Percentiles rank a stretch among this genome's conserved stretches.
Conservation (phyloP, 2,329 filamentous ascomycete genomes). For the Amesomyces nigricolor region DNA sequence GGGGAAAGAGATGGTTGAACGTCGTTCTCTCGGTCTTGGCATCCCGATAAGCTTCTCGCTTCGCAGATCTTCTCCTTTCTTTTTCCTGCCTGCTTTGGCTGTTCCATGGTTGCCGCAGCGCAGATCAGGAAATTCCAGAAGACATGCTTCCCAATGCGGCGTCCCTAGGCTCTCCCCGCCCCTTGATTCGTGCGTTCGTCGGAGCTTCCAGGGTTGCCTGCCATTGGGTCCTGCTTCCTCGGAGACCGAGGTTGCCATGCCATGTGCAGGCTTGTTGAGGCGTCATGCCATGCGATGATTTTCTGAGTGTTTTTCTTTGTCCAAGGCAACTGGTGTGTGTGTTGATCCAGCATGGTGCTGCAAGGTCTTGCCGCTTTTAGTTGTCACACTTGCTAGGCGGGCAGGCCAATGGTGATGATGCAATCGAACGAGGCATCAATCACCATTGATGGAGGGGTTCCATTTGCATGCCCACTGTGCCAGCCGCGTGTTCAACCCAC, state of each 20-base stretch:
- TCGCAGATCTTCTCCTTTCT: conserved; percentile 7
- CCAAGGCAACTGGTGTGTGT: too few species aligned
- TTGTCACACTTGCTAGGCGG: too few species aligned
- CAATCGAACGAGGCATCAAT: not conserved
- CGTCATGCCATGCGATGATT: too few species aligned
- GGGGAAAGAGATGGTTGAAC: not conserved
- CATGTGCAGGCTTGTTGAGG: not conserved
- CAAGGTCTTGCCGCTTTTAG: too few species aligned
- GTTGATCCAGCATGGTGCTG: not conserved
- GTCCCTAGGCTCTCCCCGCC: not conserved
- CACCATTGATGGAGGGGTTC: not conserved
- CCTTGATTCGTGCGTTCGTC: not conserved
- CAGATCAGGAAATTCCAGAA: conserved; percentile 13
- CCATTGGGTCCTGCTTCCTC: not conserved
- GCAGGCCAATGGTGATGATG: not conserved
- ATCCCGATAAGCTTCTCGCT: conserved; percentile 15
- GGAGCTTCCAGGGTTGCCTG: too few species aligned
- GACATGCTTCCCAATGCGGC: not conserved
- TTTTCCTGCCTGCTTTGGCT: not conserved
- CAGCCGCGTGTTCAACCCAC: not conserved
- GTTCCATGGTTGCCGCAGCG: not conserved
- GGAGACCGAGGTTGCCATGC: not conserved
- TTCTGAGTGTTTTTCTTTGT: too few species aligned
- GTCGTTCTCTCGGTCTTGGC: conserved; percentile 6
- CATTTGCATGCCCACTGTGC: too few species aligned